Conservation (phyloP, 2,329 filamentous ascomycete genomes). For the Tolypocladium paradoxum region DNA sequence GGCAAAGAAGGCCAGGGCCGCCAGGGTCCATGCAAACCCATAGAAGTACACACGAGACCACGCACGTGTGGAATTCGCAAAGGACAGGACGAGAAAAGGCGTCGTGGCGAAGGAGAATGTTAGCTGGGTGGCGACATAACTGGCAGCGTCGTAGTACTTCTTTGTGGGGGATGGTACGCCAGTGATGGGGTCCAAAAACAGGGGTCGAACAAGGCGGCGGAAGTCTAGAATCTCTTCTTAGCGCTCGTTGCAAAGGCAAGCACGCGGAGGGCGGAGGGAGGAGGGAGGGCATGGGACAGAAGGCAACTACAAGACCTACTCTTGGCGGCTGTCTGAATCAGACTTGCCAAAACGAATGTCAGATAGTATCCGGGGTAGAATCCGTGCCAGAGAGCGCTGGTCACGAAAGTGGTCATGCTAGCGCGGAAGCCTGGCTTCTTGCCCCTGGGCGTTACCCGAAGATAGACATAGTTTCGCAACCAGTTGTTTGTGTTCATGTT, state of each 20-base stretch:
- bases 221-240: conserved; percentile 47
- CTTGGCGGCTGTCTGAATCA: conserved; percentile 89
- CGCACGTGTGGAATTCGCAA: conserved; percentile 58
- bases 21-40: conserved; percentile 54
- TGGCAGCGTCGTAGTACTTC: conserved; percentile 74
- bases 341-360: conserved; percentile 76
- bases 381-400: conserved; percentile 94
- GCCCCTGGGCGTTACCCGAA: conserved; percentile 87
- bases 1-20: conserved; percentile 64
- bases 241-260: neutral
- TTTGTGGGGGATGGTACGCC: conserved; percentile 60
- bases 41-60: conserved; percentile 92
- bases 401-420: conserved; percentile 85
- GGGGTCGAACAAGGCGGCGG: conserved; percentile 79
- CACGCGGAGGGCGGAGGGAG: neutral
- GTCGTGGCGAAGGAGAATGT: conserved; percentile 72
- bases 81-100: conserved; percentile 75
- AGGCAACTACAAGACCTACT: conserved; percentile 47
- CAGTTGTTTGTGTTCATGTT: conserved; percentile 99
- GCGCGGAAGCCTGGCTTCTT: conserved; percentile 95
- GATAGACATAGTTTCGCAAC: conserved; percentile 91
- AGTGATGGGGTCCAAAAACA: conserved; percentile 77
- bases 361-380: conserved; percentile 97
- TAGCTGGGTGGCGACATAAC: conserved; percentile 67
- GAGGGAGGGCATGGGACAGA: neutral